Evolutionary conservation across 2,329 filamentous ascomycete species (phyloP).

Genomic region (Xylaria polymorpha): DNA sequence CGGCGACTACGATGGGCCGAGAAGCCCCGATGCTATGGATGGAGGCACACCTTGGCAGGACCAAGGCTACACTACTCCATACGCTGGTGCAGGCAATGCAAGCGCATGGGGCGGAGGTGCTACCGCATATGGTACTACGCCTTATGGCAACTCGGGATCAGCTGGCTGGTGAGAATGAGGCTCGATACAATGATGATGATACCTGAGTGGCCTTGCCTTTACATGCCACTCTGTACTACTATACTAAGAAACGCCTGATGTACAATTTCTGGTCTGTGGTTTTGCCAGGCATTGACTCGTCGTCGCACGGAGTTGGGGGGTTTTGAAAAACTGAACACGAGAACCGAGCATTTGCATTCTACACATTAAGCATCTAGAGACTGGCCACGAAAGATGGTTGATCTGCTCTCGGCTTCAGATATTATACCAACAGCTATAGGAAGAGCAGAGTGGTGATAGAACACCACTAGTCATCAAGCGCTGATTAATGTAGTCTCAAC

Average conservation of each 20-base stretch:
- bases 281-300: conserved; percentile 27
- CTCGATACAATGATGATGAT: conserved; percentile 34
- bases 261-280: conserved; percentile 11
- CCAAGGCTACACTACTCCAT: conserved; percentile 77
- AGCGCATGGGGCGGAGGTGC: conserved; percentile 72
- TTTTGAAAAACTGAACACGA: conserved; percentile 28
- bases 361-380: conserved; percentile 6
- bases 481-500: conserved; percentile 1
- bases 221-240: conserved; percentile 39
- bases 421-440: conserved; percentile 2
- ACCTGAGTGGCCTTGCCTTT: conserved; percentile 16
- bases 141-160: conserved; percentile 64
- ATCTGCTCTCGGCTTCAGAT: conserved; percentile 1
- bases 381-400: neutral
- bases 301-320: conserved; percentile 43
- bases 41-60: conserved; percentile 68
- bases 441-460: neutral
- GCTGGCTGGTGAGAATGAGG: conserved; percentile 59
- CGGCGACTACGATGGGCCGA: conserved; percentile 71
- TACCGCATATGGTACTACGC: conserved; percentile 56
- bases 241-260: conserved; percentile 29
- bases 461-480: neutral
- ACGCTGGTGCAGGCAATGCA: conserved; percentile 66
- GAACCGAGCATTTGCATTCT: conserved; percentile 24
- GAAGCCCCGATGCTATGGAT: conserved; percentile 73